A percentile compares a stretch with the other conserved stretches of the same genome.
Conservation (phyloP, 2,329 filamentous ascomycete species). For the Ophiobolus disseminans region DNA sequence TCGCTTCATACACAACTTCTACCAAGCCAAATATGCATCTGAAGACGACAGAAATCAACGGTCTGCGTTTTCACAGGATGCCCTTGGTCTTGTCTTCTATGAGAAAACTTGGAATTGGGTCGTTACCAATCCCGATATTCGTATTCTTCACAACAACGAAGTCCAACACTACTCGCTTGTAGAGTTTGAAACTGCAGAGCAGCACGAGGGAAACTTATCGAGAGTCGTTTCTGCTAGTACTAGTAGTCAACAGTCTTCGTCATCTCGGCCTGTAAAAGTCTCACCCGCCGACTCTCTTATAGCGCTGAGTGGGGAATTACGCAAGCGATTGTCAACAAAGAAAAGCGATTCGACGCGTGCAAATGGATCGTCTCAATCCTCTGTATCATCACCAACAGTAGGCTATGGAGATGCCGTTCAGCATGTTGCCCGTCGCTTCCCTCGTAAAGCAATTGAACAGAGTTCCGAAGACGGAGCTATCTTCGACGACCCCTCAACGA, state of each 20-base stretch:
- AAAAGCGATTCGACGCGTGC: constrained; percentile 1
- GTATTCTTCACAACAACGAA: constrained; percentile 56
- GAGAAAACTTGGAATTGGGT: constrained; percentile 66
- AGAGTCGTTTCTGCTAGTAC: no score
- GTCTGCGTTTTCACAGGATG: constrained; percentile 2
- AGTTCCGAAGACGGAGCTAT: constrained; percentile 23
- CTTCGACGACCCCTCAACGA: constrained; percentile 35
- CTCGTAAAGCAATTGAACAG: no score
- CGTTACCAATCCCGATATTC: constrained; percentile 62
- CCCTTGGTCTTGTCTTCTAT: constrained; percentile 59
- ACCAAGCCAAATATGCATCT: constrained; percentile 24
- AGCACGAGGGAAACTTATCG: constrained; percentile 7
- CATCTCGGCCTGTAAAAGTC: not conserved
- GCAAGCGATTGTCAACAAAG: constrained; percentile 24
- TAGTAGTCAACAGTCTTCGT: no score
- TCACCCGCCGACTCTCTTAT: constrained; percentile 22
- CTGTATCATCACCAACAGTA: not conserved
- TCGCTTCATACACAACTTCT: constrained; percentile 48
- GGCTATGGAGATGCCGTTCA: no score
- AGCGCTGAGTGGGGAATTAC: constrained; percentile 25
- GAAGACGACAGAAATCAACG: not conserved
- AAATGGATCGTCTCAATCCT: not conserved
- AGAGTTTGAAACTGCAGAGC: constrained; percentile 43
- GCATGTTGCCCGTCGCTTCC: no score
- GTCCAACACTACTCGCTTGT: constrained; percentile 32